Percentiles rank a stretch among this genome's conserved stretches.
phyloP scores from a whole-genome alignment of 257 asterid genomes.

The Salvia rosmarinus region DNA sequence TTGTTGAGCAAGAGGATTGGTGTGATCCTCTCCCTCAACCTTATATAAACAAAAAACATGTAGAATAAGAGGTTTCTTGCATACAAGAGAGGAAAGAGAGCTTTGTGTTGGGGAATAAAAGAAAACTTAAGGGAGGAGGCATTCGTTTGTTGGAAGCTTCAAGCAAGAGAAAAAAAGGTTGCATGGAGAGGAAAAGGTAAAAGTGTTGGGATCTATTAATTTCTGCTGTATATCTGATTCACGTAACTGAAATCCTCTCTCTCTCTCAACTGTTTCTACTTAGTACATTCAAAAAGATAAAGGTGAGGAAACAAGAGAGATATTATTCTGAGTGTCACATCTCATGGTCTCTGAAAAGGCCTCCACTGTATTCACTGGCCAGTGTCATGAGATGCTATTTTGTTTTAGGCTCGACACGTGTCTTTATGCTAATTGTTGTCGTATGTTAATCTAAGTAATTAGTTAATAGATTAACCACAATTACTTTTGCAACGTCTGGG shows the following conservation, averaged over 20 bases:
- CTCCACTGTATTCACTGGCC: conserved; percentile 32
- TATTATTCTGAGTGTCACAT: conserved; percentile 38
- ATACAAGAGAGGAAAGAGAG: conserved; percentile 51
- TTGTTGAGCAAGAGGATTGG: conserved; percentile 30
- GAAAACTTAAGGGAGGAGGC: conserved; percentile 78
- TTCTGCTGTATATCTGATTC: conserved; percentile 22
- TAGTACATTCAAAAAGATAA: conserved; percentile 46
- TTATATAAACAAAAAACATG: conserved; percentile 49
- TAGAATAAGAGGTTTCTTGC: conserved; percentile 94
- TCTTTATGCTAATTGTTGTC: conserved; percentile 29
- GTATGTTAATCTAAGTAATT: not conserved
- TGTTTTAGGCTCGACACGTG: conserved; percentile 22
- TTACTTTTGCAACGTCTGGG: not conserved
- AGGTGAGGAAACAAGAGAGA: conserved; percentile 37
- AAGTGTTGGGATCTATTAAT: conserved; percentile 42
- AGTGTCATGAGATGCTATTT: conserved; percentile 38
- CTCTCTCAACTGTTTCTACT: conserved; percentile 40
- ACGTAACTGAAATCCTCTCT: conserved; percentile 12
- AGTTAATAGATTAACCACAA: not conserved
- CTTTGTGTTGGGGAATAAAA: conserved; percentile 73
- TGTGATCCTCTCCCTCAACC: conserved; percentile 31
- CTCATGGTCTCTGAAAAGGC: conserved; percentile 36
- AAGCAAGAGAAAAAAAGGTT: conserved; percentile 60
- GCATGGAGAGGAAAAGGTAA: conserved; percentile 46
- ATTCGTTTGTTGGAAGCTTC: conserved; percentile 60